Evolutionary conservation across 2,329 filamentous ascomycete genomes (phyloP).

Genomic region (Cladophialophora bantiana): DNA sequence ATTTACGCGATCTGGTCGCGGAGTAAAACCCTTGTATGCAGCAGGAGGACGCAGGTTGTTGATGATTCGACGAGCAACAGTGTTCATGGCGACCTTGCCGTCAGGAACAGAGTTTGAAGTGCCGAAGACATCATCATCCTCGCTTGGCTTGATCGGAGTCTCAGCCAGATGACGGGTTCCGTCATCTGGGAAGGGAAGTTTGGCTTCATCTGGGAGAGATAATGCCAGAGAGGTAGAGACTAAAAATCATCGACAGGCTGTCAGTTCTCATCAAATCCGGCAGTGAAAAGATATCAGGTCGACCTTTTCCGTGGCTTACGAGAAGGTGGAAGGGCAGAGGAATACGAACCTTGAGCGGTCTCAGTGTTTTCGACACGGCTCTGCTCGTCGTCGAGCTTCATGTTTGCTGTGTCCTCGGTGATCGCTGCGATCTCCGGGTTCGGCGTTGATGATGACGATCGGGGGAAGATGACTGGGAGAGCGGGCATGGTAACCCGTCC

Average conservation of each 20-base stretch:
- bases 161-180: not conserved
- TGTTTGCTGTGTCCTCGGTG: not conserved
- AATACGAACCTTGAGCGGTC: constrained; percentile 3
- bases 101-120: not conserved
- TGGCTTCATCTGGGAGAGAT: not conserved
- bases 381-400: constrained; percentile 2
- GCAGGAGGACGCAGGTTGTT: constrained; percentile 12
- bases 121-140: constrained; percentile 31
- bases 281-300: not conserved
- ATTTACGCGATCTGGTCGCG: constrained; percentile 43
- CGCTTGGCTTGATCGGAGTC: constrained; percentile 1
- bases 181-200: constrained; percentile 1
- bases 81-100: not conserved
- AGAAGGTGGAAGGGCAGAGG: not conserved
- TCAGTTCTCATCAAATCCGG: constrained; percentile 6
- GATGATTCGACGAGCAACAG: constrained; percentile 14
- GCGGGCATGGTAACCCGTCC: not conserved
- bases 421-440: constrained; percentile 8
- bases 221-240: not conserved
- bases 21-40: constrained; percentile 20
- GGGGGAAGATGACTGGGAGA: constrained; percentile 2
- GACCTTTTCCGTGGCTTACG: not conserved
- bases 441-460: constrained; percentile 1
- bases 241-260: not conserved
- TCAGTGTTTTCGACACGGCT: not conserved